These are phyloP conservation scores for Backusella morwellensis DNA, from an alignment of 192 early-diverging fungal genomes.

Conservation along the genomic window DNA sequence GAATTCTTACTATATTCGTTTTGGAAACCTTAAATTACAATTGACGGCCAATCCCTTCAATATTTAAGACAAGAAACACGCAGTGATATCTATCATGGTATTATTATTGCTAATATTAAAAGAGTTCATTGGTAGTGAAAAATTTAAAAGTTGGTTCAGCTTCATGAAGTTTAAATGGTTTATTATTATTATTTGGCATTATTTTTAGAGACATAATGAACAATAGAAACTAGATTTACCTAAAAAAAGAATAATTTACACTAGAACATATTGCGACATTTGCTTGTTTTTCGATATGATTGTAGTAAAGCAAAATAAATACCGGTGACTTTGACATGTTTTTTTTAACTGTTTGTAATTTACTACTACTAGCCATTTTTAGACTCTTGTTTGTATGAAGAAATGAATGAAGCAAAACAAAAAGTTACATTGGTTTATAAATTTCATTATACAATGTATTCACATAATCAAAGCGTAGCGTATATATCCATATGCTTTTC, in stretches of 20 bases:
- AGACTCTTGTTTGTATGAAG: not conserved
- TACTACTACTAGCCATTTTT: not conserved
- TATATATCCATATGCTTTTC: not conserved
- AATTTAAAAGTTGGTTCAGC: too few relatives aligned
- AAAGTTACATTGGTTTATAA: too few relatives aligned
- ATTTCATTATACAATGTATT: too few relatives aligned
- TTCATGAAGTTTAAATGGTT: too few relatives aligned
- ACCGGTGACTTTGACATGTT: too few relatives aligned
- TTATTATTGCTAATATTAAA: not conserved
- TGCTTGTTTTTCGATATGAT: too few relatives aligned
- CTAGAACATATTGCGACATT: not conserved
- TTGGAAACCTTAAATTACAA: not conserved
- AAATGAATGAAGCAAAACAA: not conserved
- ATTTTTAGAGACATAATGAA: too few relatives aligned
- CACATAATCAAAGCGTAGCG: too few relatives aligned
- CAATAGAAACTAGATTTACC: not conserved
- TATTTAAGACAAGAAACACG: not conserved
- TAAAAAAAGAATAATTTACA: not conserved
- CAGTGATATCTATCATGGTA: not conserved
- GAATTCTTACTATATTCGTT: too few relatives aligned
- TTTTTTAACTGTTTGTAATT: too few relatives aligned
- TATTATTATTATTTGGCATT: too few relatives aligned
- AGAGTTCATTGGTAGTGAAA: not conserved
- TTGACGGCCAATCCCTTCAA: not conserved
- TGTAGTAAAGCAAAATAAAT: too few relatives aligned